A percentile compares a stretch with the other conserved stretches of the same genome.
phyloP scores from a whole-genome alignment of 2,329 filamentous ascomycete genomes.

The Cercospora sp. region DNA sequence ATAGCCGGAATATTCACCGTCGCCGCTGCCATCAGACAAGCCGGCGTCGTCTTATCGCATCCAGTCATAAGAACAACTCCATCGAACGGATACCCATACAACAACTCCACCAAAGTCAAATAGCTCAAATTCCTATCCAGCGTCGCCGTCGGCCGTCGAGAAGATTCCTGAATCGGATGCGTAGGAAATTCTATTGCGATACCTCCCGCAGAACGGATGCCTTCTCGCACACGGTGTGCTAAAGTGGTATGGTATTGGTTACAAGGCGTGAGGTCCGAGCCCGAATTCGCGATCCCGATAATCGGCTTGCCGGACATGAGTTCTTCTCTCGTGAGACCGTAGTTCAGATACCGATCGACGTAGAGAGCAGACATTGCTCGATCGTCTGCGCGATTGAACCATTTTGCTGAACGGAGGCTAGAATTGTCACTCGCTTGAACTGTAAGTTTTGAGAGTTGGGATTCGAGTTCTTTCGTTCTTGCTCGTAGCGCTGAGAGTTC shows the following conservation, averaged over 20 bases:
- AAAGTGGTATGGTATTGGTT: conserved; percentile 36
- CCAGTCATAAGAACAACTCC: conserved; percentile 37
- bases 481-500: conserved; percentile 34
- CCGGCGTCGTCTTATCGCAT: conserved; percentile 39
- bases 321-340: conserved; percentile 36
- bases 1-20: conserved; percentile 38
- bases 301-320: conserved; percentile 35
- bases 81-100: conserved; percentile 38
- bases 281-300: conserved; percentile 37
- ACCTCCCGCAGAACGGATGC: conserved; percentile 34
- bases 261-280: conserved; percentile 37
- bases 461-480: conserved; percentile 35
- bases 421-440: conserved; percentile 18
- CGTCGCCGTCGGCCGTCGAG: conserved; percentile 35
- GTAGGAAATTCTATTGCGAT: conserved; percentile 39
- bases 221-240: conserved; percentile 35
- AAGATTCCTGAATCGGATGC: conserved; percentile 38
- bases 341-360: conserved; percentile 37
- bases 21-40: conserved; percentile 37
- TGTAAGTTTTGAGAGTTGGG: conserved; percentile 30
- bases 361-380: conserved; percentile 37
- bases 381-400: conserved; percentile 36
- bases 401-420: conserved; percentile 34
- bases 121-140: conserved; percentile 37
- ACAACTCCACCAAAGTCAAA: conserved; percentile 35